A percentile compares a stretch with the other conserved stretches of the same genome.
These are phyloP conservation scores for Pythium coloratum DNA, from an alignment of 352 stramenopile species.

Conservation along the genomic window DNA sequence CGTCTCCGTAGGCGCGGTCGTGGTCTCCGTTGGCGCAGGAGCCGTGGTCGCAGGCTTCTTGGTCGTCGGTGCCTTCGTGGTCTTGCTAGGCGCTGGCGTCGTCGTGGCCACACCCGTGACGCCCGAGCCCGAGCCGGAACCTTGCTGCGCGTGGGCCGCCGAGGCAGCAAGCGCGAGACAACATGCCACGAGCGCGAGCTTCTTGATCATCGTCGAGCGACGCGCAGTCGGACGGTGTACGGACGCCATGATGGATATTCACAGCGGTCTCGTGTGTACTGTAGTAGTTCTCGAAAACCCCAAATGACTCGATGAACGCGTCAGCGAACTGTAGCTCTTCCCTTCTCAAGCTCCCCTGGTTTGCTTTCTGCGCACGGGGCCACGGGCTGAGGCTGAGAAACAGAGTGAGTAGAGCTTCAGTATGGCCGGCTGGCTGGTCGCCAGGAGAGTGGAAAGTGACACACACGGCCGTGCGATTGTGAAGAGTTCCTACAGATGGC, in stretches of 20 bases:
- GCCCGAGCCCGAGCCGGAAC: neutral
- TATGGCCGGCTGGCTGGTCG: neutral
- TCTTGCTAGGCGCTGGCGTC: conserved; percentile 1
- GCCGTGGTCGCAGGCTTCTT: neutral
- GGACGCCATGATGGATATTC: conserved; percentile 1
- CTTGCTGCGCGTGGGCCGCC: conserved; percentile 3
- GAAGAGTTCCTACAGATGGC: neutral
- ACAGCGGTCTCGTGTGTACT: neutral
- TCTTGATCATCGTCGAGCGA: conserved; percentile 1
- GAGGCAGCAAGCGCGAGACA: conserved; percentile 1
- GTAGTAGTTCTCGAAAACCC: conserved; percentile 3
- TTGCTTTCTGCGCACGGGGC: too few species aligned
- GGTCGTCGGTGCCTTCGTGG: conserved; percentile 8
- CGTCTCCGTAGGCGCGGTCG: neutral
- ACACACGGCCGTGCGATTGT: conserved; percentile 2
- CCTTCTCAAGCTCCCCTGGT: neutral
- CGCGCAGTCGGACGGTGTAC: conserved; percentile 1
- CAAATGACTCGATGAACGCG: neutral
- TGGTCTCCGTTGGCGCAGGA: neutral
- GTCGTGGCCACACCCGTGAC: neutral
- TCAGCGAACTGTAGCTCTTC: neutral
- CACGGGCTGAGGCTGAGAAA: neutral
- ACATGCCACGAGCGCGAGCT: conserved; percentile 3
- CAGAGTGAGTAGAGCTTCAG: neutral
- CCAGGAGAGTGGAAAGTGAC: neutral